These are phyloP conservation scores for Phellinidium pouzarii DNA, from an alignment of 1,284 basidiomycete species.

Conservation along the genomic window DNA sequence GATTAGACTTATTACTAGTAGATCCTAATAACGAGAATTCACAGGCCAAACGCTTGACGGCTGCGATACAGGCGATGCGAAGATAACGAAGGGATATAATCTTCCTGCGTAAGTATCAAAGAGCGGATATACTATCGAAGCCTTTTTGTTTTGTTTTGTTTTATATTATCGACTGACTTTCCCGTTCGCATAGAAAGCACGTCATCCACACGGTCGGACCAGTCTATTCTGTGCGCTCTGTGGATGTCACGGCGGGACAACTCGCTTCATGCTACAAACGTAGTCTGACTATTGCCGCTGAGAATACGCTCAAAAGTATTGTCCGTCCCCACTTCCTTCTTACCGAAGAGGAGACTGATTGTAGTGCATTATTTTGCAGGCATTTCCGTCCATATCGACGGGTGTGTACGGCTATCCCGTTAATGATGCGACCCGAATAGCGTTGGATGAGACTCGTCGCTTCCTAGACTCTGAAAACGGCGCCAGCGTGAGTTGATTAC, in stretches of 20 bases:
- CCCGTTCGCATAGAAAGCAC: slow-evolving; percentile 39
- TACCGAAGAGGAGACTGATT: background rate
- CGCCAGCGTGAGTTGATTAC: slow-evolving; percentile 35
- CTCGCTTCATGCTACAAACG: slow-evolving; percentile 70
- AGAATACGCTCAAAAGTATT: slow-evolving; percentile 57
- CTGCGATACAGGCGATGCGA: slow-evolving; percentile 77
- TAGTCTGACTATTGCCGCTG: slow-evolving; percentile 56
- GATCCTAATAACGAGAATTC: slow-evolving; percentile 10
- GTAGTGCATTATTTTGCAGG: slow-evolving; percentile 36
- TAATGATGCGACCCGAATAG: slow-evolving; percentile 61
- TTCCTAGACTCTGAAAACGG: slow-evolving; percentile 51
- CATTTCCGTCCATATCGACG: slow-evolving; percentile 76
- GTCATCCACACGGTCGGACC: slow-evolving; percentile 93
- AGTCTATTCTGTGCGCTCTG: slow-evolving; percentile 46
- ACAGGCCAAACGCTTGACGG: slow-evolving; percentile 64
- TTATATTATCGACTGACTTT: background rate
- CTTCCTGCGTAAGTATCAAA: slow-evolving; percentile 62
- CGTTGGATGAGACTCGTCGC: slow-evolving; percentile 50
- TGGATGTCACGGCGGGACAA: slow-evolving; percentile 41
- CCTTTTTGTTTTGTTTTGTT: slow-evolving; percentile 5
- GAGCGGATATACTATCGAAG: too few relatives aligned
- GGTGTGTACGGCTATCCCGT: slow-evolving; percentile 79
- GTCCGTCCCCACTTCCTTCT: slow-evolving; percentile 37
- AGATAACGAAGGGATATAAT: slow-evolving; percentile 72
- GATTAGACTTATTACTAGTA: slow-evolving; percentile 12